phyloP scores from a whole-genome alignment of 106 monocot species.

The Narthecium ossifragum region DNA sequence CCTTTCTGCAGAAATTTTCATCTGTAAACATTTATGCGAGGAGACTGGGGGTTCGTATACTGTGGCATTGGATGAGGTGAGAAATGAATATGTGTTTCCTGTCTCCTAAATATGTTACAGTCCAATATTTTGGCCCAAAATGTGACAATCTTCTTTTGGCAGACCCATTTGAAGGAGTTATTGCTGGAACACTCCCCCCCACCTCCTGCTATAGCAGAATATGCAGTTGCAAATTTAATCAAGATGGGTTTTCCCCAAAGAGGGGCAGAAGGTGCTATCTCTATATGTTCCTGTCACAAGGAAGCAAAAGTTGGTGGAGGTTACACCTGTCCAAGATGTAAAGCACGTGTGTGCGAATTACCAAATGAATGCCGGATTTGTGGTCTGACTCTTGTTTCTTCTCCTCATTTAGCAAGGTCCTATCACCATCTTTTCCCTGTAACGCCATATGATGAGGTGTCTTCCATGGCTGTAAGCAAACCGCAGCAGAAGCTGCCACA shows the following conservation, averaged over 20 bases:
- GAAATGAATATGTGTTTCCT: conserved; percentile 4
- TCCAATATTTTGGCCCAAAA: not conserved
- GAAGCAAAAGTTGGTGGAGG: conserved; percentile 84
- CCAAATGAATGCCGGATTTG: conserved; percentile 86
- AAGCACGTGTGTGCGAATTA: conserved; percentile 83
- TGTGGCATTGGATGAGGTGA: conserved; percentile 87
- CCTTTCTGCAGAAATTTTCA: conserved; percentile 80
- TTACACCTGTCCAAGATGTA: conserved; percentile 94
- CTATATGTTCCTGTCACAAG: conserved; percentile 91
- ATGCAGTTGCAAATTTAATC: conserved; percentile 83
- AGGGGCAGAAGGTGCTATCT: conserved; percentile 80
- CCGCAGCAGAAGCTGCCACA: conserved; percentile 46
- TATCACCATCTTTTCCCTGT: conserved; percentile 99
- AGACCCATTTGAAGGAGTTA: conserved; percentile 91
- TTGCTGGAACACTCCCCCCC: conserved; percentile 88
- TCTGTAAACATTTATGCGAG: conserved; percentile 86
- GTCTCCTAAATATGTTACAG: not conserved
- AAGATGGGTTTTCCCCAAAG: conserved; percentile 99
- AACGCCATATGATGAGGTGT: conserved; percentile 71
- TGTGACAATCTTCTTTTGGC: conserved; percentile 13
- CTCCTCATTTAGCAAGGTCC: conserved; percentile 94
- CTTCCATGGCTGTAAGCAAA: conserved; percentile 26
- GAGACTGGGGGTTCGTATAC: conserved; percentile 91
- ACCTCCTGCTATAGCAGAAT: conserved; percentile 92
- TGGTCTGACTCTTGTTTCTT: conserved; percentile 94